Evolutionary conservation across 2,329 filamentous ascomycete species (phyloP), one percentile per base, ranked within the genome.

Genomic region (Shiraia bambusicola): DNA sequence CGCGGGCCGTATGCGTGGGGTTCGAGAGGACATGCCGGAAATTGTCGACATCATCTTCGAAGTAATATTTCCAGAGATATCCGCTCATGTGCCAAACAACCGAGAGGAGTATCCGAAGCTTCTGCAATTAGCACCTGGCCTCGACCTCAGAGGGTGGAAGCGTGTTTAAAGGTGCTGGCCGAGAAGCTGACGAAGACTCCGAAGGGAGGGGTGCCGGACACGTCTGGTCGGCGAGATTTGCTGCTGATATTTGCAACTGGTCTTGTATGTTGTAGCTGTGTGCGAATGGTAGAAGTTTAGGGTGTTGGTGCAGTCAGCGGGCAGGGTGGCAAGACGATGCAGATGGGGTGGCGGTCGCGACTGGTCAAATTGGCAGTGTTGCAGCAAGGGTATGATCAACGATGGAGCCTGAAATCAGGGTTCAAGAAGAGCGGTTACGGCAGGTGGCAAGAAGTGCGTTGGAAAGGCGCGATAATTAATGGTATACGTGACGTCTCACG

Each of bases 41-140:
- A 67, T 77, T 83, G 70, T 95, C 91, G 83, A 95, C 87, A 83
- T 98, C 90, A 80, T 96, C 88, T 83, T 96, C 87, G 78, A 94
- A 86, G 71, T 92, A 97, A 70, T 82, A 88, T 80, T 90, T 91
- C 92, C 92, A 96, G 71, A 98, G 83, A 81, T 87, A 82, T 77
- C 90, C 86, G 85, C 88, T 97, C 92, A 97, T 93, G 83, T 82
- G 83, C 66, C 56, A 54, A 58, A 50, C n/a, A 54, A 49, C 50
- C 51, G 57, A 52, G 34, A 40, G 65, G 63, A 65, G 65, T 56
- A 61, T 67, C 74, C 73, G 65, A 69, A 71, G 71, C 73, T 76
- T 81, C 78, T 73, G 74, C 77, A 74, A 70, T 43, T 71, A 67
- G 80, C 86, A 84, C 88, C 89, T 94, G 86, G 88, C 88, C 88